Evolutionary conservation across 768 basidiomycete species (phyloP), one percentile per base, ranked within the genome.

Genomic region (Chiua virens): DNA sequence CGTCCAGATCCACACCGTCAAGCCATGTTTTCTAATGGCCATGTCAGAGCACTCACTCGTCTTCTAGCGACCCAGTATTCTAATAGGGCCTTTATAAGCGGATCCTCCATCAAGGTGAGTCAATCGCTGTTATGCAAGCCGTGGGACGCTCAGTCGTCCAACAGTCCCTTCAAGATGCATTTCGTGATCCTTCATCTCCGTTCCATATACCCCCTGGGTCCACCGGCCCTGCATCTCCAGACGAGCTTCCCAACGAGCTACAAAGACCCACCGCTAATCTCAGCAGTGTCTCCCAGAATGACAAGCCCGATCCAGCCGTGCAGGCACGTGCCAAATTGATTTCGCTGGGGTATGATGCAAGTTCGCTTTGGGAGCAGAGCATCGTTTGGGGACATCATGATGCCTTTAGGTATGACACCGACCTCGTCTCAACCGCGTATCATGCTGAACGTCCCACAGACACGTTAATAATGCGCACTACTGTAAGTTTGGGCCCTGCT

Each of bases 331-430:
- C 60, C 23, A 73, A 72, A 51, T 63, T 87, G 21, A 57, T 65
- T 23, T 62, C 73, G 56, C 62, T 73, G 17, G 85, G 86, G 0
- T 82, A 81, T 53, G 84, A 89, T 61, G 75, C 80, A 3, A 56
- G 65, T 23, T 86, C 85, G n/a, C 82, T 90, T 49, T 89, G 84
- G 83, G 85, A 89, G 61, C 88, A 90, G 61, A 72, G 70, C 14
- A 79, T 91, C n/a, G 82, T 77, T 1, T 90, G 88, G 88, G 89
- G 89, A 45, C 85, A 90, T 55, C 83, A 86, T 27, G 89, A 91
- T 58, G 72, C 88, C 1, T 88, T 89, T 62, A 83, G 84, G 89
- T 88, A 63, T 38, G 20, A 17, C 17, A n/a, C n/a, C n/a, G n/a
- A n/a, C 45, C 25, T 22, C 15, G 5, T 46, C 40, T 25, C 25